Evolutionary conservation across 495 filamentous ascomycete species (phyloP).

Genomic region (Hyaloscypha finlandica): DNA sequence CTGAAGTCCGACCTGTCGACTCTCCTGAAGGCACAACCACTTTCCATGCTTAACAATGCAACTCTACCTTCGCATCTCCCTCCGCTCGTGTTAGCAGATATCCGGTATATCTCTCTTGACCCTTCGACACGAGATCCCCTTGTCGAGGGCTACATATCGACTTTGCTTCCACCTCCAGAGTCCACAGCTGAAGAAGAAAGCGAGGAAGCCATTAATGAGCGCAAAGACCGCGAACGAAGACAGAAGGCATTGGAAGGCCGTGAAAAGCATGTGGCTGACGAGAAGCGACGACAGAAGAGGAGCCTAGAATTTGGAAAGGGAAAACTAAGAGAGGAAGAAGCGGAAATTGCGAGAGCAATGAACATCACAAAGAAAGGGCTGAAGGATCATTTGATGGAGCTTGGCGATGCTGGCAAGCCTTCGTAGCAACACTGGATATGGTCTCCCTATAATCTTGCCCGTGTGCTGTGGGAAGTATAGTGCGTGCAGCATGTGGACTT

Average conservation of each 20-base stretch:
- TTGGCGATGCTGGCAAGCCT: slow-evolving; percentile 17
- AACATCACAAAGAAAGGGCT: slow-evolving; percentile 71
- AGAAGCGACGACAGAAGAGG: slow-evolving; percentile 67
- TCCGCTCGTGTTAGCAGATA: slow-evolving; percentile 65
- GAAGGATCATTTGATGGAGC: slow-evolving; percentile 58
- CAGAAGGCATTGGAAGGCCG: slow-evolving; percentile 77
- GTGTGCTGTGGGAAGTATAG: neutral
- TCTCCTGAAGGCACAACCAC: slow-evolving; percentile 71
- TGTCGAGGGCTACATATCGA: slow-evolving; percentile 74
- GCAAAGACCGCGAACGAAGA: slow-evolving; percentile 63
- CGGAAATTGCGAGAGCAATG: slow-evolving; percentile 79
- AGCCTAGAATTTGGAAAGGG: slow-evolving; percentile 67
- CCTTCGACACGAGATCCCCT: slow-evolving; percentile 68
- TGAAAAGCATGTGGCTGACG: slow-evolving; percentile 70
- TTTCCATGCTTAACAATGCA: slow-evolving; percentile 64
- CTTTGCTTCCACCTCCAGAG: slow-evolving; percentile 66
- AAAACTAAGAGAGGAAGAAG: slow-evolving; percentile 71
- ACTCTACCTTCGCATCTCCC: slow-evolving; percentile 68
- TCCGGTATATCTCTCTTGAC: slow-evolving; percentile 82
- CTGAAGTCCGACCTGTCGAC: slow-evolving; percentile 77
- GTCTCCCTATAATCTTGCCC: neutral
- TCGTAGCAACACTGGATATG: neutral
- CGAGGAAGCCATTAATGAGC: slow-evolving; percentile 60
- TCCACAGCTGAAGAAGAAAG: slow-evolving; percentile 54
- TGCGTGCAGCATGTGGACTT: neutral